These are phyloP conservation scores for Rhizoclosmatium hyalinum DNA, from an alignment of 371 early-diverging fungal genomes.

Conservation along the genomic window DNA sequence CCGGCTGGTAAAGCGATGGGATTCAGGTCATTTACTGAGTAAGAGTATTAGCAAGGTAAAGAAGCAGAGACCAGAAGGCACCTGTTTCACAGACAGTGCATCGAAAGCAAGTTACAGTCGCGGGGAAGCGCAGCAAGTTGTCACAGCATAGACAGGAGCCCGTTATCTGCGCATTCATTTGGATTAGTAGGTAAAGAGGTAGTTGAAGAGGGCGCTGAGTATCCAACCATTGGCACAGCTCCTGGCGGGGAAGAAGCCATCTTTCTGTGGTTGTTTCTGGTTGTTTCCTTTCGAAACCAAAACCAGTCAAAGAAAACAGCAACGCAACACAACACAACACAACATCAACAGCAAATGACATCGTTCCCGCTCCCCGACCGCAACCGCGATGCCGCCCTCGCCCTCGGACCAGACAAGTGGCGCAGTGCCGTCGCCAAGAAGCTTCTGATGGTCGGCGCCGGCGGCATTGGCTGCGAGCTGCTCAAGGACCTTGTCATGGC, in stretches of 20 bases:
- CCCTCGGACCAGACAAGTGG: slow-evolving; percentile 17
- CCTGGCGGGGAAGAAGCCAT: not conserved
- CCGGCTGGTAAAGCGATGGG: slow-evolving; percentile 23
- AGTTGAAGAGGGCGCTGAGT: not conserved
- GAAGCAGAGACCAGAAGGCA: not conserved
- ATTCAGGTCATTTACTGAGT: slow-evolving; percentile 35
- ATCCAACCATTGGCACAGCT: not conserved
- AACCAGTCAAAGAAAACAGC: not conserved
- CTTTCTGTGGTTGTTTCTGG: not conserved
- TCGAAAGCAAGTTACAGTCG: slow-evolving; percentile 74
- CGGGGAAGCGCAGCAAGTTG: slow-evolving; percentile 76
- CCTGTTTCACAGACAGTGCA: slow-evolving; percentile 90
- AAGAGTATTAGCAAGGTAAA: not conserved
- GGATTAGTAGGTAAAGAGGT: not conserved
- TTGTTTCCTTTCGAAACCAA: not conserved
- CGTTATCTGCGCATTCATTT: slow-evolving; percentile 34
- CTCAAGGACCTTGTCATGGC: slow-evolving; percentile 93
- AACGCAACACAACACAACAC: not conserved
- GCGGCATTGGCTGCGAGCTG: slow-evolving; percentile 99
- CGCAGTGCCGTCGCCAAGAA: not conserved
- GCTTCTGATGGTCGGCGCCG: slow-evolving; percentile 59
- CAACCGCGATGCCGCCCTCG: slow-evolving; percentile 7
- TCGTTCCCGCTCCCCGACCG: not conserved
- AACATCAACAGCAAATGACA: not conserved
- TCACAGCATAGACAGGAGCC: slow-evolving; percentile 65